A percentile compares a stretch with the other conserved stretches of the same genome.
phyloP scores from a whole-genome alignment of 176 grass and related monocot genomes.

The Canna indica region DNA sequence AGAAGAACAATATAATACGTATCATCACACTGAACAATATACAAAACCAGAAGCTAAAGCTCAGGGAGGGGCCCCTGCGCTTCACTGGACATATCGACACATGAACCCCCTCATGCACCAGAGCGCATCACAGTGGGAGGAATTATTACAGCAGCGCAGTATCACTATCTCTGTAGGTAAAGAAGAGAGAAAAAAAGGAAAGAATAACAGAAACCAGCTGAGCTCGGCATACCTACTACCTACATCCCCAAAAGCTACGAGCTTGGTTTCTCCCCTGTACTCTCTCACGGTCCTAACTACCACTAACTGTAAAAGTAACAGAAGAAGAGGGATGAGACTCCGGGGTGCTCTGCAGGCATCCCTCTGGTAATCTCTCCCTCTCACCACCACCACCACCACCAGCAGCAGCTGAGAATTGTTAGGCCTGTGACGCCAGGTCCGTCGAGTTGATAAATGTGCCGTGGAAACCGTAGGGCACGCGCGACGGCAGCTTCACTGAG shows the following conservation, averaged over 20 bases:
- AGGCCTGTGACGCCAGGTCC: slow-evolving; percentile 52
- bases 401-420: not conserved
- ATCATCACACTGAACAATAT: not conserved
- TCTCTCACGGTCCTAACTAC: slow-evolving; percentile 10
- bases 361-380: slow-evolving; percentile 16
- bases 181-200: not conserved
- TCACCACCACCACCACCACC: no score
- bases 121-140: not conserved
- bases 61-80: not conserved
- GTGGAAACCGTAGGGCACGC: slow-evolving; percentile 89
- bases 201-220: slow-evolving; percentile 24
- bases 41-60: not conserved
- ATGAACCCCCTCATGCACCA: not conserved
- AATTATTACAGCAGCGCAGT: not conserved
- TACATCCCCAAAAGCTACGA: slow-evolving; percentile 19
- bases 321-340: slow-evolving; percentile 17
- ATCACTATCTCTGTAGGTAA: not conserved
- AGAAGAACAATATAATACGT: not conserved
- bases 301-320: slow-evolving; percentile 5
- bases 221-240: slow-evolving; percentile 5
- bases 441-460: slow-evolving; percentile 57
- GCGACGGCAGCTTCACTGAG: slow-evolving; percentile 64
- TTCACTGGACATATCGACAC: not conserved
- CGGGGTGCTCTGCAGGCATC: slow-evolving; percentile 20
- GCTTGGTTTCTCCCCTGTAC: slow-evolving; percentile 8